Percentiles rank a stretch among this genome's conserved stretches.
phyloP scores from a whole-genome alignment of 208 protist genomes.

The Leishmania arabica region DNA sequence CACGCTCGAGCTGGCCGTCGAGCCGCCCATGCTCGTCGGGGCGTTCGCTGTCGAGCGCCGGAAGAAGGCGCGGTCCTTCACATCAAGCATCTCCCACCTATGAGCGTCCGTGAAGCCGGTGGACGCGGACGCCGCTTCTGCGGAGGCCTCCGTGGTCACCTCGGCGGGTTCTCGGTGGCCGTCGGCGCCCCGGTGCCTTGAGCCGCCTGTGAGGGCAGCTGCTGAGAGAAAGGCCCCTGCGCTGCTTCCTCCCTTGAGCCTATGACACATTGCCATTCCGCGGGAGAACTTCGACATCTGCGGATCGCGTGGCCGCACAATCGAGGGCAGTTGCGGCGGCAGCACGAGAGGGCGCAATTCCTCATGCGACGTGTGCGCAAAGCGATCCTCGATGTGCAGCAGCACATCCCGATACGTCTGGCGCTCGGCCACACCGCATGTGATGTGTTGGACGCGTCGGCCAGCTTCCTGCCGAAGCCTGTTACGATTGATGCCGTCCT shows the following conservation, averaged over 20 bases:
- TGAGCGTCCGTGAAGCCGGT: slow-evolving; percentile 23
- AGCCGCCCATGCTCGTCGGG: too few species aligned
- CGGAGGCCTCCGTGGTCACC: background rate
- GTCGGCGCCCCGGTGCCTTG: background rate
- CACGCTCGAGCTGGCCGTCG: background rate
- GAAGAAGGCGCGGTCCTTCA: slow-evolving; percentile 23
- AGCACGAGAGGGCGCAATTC: slow-evolving; percentile 46
- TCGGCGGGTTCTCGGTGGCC: background rate
- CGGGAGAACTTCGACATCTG: slow-evolving; percentile 37
- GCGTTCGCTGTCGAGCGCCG: background rate
- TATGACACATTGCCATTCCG: slow-evolving; percentile 21
- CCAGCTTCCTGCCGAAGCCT: slow-evolving; percentile 28
- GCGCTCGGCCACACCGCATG: slow-evolving; percentile 28
- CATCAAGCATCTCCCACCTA: slow-evolving; percentile 21
- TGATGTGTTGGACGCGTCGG: slow-evolving; percentile 28
- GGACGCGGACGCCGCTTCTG: slow-evolving; percentile 11
- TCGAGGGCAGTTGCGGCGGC: slow-evolving; percentile 45
- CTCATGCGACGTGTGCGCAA: slow-evolving; percentile 27
- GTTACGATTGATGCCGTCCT: slow-evolving; percentile 30
- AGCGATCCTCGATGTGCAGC: slow-evolving; percentile 54
- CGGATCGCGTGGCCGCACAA: slow-evolving; percentile 36
- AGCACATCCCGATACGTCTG: slow-evolving; percentile 55
- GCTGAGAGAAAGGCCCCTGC: background rate
- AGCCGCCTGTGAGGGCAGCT: background rate
- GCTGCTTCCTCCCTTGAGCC: background rate